Evolutionary conservation across 305 asterid genomes (phyloP).

Genomic region (Fraxinus dipetala): DNA sequence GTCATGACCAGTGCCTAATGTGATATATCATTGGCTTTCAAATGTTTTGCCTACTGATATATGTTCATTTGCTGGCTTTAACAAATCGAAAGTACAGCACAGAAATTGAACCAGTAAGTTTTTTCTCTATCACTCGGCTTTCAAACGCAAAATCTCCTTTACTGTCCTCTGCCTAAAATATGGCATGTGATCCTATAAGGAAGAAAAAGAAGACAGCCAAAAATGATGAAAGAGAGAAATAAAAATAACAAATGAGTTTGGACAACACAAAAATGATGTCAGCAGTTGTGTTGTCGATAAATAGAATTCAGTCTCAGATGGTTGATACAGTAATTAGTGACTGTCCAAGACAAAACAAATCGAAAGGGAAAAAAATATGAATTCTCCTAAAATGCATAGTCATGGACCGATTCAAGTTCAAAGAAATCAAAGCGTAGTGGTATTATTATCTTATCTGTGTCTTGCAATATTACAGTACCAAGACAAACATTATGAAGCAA

Average conservation of each 20-base stretch:
- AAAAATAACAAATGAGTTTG: not conserved
- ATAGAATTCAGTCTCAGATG: not conserved
- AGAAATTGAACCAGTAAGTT: slow-evolving; percentile 5
- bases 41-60: not conserved
- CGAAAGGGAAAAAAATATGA: not conserved
- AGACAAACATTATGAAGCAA: not conserved
- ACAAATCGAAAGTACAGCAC: not conserved
- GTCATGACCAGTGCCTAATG: not conserved
- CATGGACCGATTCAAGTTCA: not conserved
- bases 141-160: slow-evolving; percentile 60
- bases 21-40: not conserved
- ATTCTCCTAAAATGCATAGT: not conserved
- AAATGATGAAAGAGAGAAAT: not conserved
- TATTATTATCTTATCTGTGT: not conserved
- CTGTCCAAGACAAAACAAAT: not conserved
- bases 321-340: not conserved
- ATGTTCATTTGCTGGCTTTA: not conserved
- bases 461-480: not conserved
- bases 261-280: not conserved
- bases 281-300: not conserved
- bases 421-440: not conserved
- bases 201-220: not conserved
- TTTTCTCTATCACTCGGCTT: slow-evolving; percentile 46
- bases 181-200: slow-evolving; percentile 57
- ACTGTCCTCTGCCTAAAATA: slow-evolving; percentile 69